Evolutionary conservation across 768 basidiomycete species (phyloP).

Genomic region (Leccinum subgranulosum): DNA sequence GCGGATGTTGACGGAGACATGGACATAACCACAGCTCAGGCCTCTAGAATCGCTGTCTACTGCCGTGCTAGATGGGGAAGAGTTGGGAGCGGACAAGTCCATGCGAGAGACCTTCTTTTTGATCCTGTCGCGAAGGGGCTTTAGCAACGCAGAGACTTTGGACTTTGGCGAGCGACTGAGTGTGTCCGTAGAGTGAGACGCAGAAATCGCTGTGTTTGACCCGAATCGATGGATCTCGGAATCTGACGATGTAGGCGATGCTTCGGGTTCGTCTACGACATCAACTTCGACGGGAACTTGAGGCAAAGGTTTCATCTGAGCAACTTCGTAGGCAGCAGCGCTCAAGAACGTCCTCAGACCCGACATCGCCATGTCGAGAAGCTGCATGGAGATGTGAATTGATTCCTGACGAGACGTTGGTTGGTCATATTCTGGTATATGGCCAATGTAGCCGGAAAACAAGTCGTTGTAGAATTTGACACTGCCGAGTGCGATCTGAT

Average conservation of each 20-base stretch:
- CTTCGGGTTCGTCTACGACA: slow-evolving; percentile 1
- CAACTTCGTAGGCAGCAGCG: slow-evolving; percentile 28
- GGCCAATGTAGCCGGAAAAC: slow-evolving; percentile 23
- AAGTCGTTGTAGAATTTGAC: slow-evolving; percentile 20
- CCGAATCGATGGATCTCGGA: neutral
- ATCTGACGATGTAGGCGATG: neutral
- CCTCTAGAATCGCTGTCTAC: slow-evolving; percentile 16
- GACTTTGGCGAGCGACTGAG: slow-evolving; percentile 2
- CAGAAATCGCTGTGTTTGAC: neutral
- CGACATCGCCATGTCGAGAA: slow-evolving; percentile 31
- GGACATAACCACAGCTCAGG: slow-evolving; percentile 17
- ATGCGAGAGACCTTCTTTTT: slow-evolving; percentile 7
- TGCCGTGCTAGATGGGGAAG: slow-evolving; percentile 20
- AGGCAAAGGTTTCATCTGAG: slow-evolving; percentile 28
- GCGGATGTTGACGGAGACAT: slow-evolving; percentile 24
- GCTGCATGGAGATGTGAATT: slow-evolving; percentile 21
- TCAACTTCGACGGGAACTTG: slow-evolving; percentile 13
- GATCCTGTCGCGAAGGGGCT: slow-evolving; percentile 8
- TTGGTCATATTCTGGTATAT: slow-evolving; percentile 1
- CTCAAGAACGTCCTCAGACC: slow-evolving; percentile 32
- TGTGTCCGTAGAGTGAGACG: slow-evolving; percentile 4
- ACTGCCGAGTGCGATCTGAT: slow-evolving; percentile 17
- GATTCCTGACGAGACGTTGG: slow-evolving; percentile 5
- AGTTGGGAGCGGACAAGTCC: slow-evolving; percentile 2
- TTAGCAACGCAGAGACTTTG: slow-evolving; percentile 16